Evolutionary conservation across 2,329 filamentous ascomycete genomes (phyloP).

Genomic region (Scedosporium minutisporum): DNA sequence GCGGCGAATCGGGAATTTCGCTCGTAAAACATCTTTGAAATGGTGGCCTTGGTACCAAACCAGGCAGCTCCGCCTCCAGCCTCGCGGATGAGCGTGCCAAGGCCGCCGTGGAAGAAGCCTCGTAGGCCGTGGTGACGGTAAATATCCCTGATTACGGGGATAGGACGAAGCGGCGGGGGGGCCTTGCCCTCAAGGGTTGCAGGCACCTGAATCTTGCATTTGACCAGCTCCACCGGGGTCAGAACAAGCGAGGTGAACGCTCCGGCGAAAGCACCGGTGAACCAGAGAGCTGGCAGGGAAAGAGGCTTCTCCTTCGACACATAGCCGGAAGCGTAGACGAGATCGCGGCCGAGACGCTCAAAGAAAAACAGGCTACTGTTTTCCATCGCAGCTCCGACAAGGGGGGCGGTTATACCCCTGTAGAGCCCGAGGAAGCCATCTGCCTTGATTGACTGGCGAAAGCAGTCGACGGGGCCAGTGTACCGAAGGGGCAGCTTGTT

Average conservation of each 20-base stretch:
- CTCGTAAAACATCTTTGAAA: conserved; percentile 59
- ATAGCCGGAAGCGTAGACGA: conserved; percentile 44
- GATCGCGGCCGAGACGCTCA: conserved; percentile 64
- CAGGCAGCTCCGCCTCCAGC: conserved; percentile 88
- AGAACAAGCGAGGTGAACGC: conserved; percentile 83
- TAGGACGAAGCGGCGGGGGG: conserved; percentile 47
- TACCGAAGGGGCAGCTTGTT: conserved; percentile 75
- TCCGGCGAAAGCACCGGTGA: conserved; percentile 78
- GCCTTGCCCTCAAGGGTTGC: conserved; percentile 28
- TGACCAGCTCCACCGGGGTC: conserved; percentile 92
- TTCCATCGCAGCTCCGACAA: conserved; percentile 85
- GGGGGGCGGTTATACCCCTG: conserved; percentile 82
- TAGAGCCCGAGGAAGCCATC: conserved; percentile 81
- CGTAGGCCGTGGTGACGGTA: conserved; percentile 72
- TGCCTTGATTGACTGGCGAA: conserved; percentile 69
- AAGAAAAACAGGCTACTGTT: conserved; percentile 91
- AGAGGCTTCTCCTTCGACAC: conserved; percentile 47
- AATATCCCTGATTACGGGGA: conserved; percentile 66
- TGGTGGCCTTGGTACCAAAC: conserved; percentile 86
- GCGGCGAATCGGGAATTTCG: conserved; percentile 35
- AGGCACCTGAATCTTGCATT: conserved; percentile 94
- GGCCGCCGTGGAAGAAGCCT: conserved; percentile 92
- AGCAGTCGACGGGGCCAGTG: conserved; percentile 83
- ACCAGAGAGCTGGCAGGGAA: conserved; percentile 64
- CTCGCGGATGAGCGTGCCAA: conserved; percentile 88